Evolutionary conservation across 2,329 filamentous ascomycete genomes (phyloP), one percentile per base, ranked within the genome.

Genomic region (Aspergillus hortae): DNA sequence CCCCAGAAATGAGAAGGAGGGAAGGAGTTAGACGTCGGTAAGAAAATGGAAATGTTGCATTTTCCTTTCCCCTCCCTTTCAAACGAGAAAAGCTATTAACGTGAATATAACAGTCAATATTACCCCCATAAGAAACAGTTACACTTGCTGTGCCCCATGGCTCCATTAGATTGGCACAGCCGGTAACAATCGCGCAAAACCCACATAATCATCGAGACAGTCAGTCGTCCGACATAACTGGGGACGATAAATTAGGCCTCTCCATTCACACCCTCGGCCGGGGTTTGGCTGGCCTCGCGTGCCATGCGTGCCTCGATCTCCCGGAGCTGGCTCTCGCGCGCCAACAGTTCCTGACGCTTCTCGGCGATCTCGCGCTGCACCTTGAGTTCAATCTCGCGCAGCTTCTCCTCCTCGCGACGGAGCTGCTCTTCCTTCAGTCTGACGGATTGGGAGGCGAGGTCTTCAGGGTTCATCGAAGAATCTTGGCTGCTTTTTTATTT

Each of bases 361-460:
- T 97, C 94, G 78, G 96, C 96, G 80, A 99, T 99, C 78, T 99
- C 94, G 71, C 94, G 90, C 80, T 99, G 94, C 58, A 99, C 94
- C 87, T 99, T 99, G 80, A 96, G 82, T 74, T 99, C 94, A 72
- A 99, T 97, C 80, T 99, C 94, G 75, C 94, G 90, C 59, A 99
- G 87, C 82, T 99, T 99, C 88, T 99, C 94, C 80, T 99, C 94
- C 77, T 99, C 94, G 68, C 94, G 91, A 71, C 94, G 90, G 64
- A 99, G 89, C 76, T 99, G 94, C 78, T 99, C 94, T 75, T 99
- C 94, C 90, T 99, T 99, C 74, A 99, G 87, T 60, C 94, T 91
- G 58, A 99, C 94, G 35, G 92, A 97, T 77, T 99, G 94, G 56
- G 89, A 94, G 46, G 94, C 94, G 57, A 99, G 84, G 63, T 96